Evolutionary conservation across 805 yeast genomes (phyloP).

Genomic region (Barnettozyma siamensis): DNA sequence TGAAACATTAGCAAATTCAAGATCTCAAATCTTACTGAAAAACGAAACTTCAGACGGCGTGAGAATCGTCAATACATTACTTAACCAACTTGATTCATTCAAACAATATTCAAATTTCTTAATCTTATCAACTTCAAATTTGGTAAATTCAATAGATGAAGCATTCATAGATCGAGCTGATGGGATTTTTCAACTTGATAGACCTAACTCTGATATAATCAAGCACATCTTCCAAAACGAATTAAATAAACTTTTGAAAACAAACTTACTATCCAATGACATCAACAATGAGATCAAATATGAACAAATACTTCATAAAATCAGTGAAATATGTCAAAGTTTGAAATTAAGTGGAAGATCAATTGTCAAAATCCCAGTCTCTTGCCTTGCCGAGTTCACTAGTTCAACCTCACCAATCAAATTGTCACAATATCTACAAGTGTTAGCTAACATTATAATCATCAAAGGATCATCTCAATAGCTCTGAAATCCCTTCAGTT

Average conservation of each 20-base stretch:
- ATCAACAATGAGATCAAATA: not conserved
- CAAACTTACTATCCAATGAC: not conserved
- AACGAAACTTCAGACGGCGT: constrained; percentile 39
- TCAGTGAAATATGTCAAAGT: constrained; percentile 5
- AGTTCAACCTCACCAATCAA: not conserved
- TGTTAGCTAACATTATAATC: not conserved
- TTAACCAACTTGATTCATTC: constrained; percentile 37
- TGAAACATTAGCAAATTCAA: constrained; percentile 39
- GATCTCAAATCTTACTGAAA: constrained; percentile 29
- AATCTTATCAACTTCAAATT: constrained; percentile 38
- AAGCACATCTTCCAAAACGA: constrained; percentile 26
- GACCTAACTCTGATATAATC: constrained; percentile 29
- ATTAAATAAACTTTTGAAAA: constrained; percentile 11
- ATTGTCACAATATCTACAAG: not conserved
- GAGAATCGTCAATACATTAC: constrained; percentile 38
- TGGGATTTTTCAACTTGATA: constrained; percentile 29
- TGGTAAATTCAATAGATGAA: constrained; percentile 32
- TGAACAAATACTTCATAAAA: not conserved
- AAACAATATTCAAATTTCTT: constrained; percentile 30
- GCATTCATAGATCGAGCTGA: constrained; percentile 43
- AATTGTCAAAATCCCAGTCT: constrained; percentile 6
- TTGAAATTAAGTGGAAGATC: constrained; percentile 11
- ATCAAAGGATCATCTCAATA: not conserved
- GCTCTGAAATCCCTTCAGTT: too few species aligned
- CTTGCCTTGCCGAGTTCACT: constrained; percentile 3